phyloP scores from a whole-genome alignment of 2,329 filamentous ascomycete genomes.

The Trichoderma gracile region DNA sequence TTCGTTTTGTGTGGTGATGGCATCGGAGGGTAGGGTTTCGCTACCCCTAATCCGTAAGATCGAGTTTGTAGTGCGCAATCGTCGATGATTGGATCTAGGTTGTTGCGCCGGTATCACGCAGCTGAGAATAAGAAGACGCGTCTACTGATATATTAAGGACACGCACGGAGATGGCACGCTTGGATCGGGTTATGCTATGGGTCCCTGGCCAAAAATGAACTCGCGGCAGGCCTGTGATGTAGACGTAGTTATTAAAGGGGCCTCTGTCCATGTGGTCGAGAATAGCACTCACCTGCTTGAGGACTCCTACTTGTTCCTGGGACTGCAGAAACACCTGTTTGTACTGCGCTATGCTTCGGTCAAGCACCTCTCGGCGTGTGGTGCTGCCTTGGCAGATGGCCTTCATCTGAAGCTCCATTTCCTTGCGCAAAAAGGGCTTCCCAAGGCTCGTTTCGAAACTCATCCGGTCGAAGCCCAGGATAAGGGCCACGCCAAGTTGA shows the following conservation, averaged over 20 bases:
- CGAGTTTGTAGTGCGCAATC: neutral
- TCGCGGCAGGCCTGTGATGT: constrained; percentile 41
- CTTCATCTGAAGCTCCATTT: constrained; percentile 98
- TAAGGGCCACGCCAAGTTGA: constrained; percentile 83
- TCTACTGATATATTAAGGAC: neutral
- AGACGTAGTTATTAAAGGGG: constrained; percentile 1
- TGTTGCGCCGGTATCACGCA: neutral
- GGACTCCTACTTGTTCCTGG: constrained; percentile 68
- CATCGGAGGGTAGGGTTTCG: constrained; percentile 2
- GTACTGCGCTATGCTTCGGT: constrained; percentile 84
- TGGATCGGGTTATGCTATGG: neutral
- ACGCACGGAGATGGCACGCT: neutral
- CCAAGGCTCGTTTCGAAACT: constrained; percentile 88
- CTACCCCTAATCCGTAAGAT: neutral
- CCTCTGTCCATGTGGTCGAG: neutral
- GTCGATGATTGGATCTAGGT: neutral
- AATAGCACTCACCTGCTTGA: constrained; percentile 58
- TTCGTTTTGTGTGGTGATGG: constrained; percentile 1
- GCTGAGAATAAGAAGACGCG: neutral
- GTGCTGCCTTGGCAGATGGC: constrained; percentile 88
- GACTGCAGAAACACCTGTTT: constrained; percentile 82
- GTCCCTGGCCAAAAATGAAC: constrained; percentile 38
- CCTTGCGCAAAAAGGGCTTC: constrained; percentile 93
- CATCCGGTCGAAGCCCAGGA: constrained; percentile 93
- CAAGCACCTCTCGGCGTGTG: constrained; percentile 71